Evolutionary conservation across 768 basidiomycete species (phyloP).

Genomic region (Tephrocybe sp.): DNA sequence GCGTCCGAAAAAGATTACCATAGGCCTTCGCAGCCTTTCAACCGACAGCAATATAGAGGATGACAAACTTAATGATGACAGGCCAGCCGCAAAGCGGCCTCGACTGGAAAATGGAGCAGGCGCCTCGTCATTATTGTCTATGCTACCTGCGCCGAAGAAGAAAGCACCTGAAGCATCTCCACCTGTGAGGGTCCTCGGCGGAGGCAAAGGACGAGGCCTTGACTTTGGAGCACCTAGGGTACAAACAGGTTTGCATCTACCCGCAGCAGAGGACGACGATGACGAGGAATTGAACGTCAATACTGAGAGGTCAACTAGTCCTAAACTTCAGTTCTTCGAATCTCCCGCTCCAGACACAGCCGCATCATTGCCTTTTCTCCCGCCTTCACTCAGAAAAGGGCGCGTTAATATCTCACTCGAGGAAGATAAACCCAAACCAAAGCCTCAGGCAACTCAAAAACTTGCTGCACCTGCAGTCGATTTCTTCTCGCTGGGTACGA

Average conservation of each 20-base stretch:
- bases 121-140: conserved; percentile 59
- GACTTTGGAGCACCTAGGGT: conserved; percentile 45
- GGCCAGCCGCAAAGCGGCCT: conserved; percentile 59
- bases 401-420: conserved; percentile 57
- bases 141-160: conserved; percentile 76
- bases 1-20: conserved; percentile 58
- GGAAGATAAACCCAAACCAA: conserved; percentile 20
- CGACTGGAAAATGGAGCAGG: conserved; percentile 56
- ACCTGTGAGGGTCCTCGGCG: conserved; percentile 60
- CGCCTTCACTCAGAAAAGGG: conserved; percentile 58
- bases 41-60: conserved; percentile 31
- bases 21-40: conserved; percentile 49
- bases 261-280: conserved; percentile 10
- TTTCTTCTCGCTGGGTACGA: conserved; percentile 65
- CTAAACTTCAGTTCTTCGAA: neutral
- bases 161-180: conserved; percentile 37
- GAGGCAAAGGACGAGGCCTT: conserved; percentile 58
- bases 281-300: conserved; percentile 26
- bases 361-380: conserved; percentile 50
- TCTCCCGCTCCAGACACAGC: conserved; percentile 7
- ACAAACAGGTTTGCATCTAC: neutral
- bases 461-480: conserved; percentile 41
- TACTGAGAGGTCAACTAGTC: conserved; percentile 5
- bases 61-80: conserved; percentile 34
- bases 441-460: conserved; percentile 8